Conservation (phyloP, 331 rosid genomes). For the Ulmus americana region DNA sequence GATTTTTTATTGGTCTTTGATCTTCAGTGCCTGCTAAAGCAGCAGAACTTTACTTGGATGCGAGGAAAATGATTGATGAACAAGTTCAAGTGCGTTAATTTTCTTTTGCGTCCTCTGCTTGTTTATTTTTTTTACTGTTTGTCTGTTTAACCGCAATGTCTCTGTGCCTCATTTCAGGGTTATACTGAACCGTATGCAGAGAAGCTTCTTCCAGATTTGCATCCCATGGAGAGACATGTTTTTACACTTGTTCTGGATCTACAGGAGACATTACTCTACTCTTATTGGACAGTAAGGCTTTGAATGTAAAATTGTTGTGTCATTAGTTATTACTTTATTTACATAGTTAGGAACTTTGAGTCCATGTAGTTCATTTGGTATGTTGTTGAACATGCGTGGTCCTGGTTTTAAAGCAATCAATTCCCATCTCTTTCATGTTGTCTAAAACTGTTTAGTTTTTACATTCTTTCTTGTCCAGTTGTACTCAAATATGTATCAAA, state of each 20-base stretch:
- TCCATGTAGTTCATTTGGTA: not conserved
- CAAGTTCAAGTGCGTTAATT: conserved; percentile 52
- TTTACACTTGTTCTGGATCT: conserved; percentile 94
- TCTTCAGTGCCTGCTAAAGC: conserved; percentile 77
- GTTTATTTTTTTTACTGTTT: not conserved
- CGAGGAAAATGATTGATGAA: conserved; percentile 68
- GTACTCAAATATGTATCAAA: not conserved
- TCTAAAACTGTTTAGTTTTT: not conserved
- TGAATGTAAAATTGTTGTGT: conserved; percentile 4
- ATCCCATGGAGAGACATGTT: conserved; percentile 67
- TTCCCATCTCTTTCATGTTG: not conserved
- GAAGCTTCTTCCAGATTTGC: conserved; percentile 98
- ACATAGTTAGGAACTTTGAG: not conserved
- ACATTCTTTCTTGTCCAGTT: not conserved
- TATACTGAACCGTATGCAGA: conserved; percentile 83
- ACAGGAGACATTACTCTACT: conserved; percentile 79
- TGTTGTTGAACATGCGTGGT: not conserved
- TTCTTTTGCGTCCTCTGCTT: conserved; percentile 21
- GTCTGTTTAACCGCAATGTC: conserved; percentile 19
- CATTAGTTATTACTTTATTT: not conserved
- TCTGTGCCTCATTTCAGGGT: conserved; percentile 41
- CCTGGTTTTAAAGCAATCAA: not conserved
- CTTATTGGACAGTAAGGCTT: conserved; percentile 75
- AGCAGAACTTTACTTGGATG: conserved; percentile 63
- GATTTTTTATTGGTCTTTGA: conserved; percentile 28